These are phyloP conservation scores for Francoa sonchifolia DNA, from an alignment of 441 rosid species.

Conservation along the genomic window DNA sequence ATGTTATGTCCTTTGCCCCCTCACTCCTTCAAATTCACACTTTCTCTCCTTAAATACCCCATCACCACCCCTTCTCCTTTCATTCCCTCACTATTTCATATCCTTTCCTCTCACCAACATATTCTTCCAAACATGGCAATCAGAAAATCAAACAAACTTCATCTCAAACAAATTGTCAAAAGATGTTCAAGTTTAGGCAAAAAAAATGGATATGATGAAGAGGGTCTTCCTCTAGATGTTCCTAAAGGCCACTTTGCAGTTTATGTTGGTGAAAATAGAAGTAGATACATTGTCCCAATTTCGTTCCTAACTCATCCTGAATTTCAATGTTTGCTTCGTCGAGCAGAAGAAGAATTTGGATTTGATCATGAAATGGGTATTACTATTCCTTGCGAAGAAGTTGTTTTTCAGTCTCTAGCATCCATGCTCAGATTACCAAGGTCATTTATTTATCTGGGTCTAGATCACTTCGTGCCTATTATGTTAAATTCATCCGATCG, in stretches of 20 bases:
- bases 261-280: constrained; percentile 77
- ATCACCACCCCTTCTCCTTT: constrained; percentile 4
- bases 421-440: constrained; percentile 45
- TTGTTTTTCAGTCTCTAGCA: constrained; percentile 68
- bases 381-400: constrained; percentile 93
- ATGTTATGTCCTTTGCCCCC: constrained; percentile 27
- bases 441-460: too few species aligned
- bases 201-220: constrained; percentile 36
- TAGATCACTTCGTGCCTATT: too few species aligned
- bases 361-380: constrained; percentile 92
- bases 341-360: constrained; percentile 93
- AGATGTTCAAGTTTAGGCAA: constrained; percentile 87
- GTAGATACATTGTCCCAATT: constrained; percentile 82
- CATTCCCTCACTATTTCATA: neutral
- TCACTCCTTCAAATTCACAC: constrained; percentile 18
- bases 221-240: constrained; percentile 70
- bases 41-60: constrained; percentile 6
- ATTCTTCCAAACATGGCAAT: constrained; percentile 37
- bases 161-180: constrained; percentile 69
- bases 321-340: constrained; percentile 60
- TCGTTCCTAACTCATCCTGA: constrained; percentile 68
- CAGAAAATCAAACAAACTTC: constrained; percentile 44
- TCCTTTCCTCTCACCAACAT: constrained; percentile 5
- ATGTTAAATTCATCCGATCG: too few species aligned
- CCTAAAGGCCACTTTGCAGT: constrained; percentile 94